Evolutionary conservation across 1,284 basidiomycete genomes (phyloP).

Genomic region (Cutaneotrichosporon mucoides): DNA sequence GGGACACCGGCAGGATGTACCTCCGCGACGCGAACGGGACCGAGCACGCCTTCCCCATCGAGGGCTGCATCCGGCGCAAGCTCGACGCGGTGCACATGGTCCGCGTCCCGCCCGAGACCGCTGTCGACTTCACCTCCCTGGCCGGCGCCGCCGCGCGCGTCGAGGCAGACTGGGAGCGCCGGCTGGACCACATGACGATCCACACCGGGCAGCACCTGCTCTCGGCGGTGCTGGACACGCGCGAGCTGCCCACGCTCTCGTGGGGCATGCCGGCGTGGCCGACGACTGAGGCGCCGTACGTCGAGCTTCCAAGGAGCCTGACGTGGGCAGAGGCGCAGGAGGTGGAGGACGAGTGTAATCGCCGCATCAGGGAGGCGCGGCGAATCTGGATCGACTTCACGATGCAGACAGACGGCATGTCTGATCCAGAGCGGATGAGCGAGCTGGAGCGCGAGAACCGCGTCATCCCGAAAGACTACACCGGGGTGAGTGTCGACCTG

Average conservation of each 20-base stretch:
- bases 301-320: conserved; percentile 70
- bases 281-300: conserved; percentile 66
- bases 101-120: conserved; percentile 40
- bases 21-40: conserved; percentile 36
- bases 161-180: conserved; percentile 62
- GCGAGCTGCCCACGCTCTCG: conserved; percentile 70
- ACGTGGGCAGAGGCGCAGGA: conserved; percentile 60
- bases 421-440: conserved; percentile 1
- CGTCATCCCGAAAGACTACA: conserved; percentile 54
- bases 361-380: conserved; percentile 49
- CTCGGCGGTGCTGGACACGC: conserved; percentile 70
- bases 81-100: conserved; percentile 76
- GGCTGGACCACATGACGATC: conserved; percentile 78
- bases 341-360: conserved; percentile 66
- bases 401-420: conserved; percentile 24
- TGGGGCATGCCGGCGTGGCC: conserved; percentile 57
- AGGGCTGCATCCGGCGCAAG: conserved; percentile 65
- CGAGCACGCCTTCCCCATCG: conserved; percentile 58
- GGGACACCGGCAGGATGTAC: conserved; percentile 66
- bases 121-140: conserved; percentile 47
- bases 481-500: conserved; percentile 31
- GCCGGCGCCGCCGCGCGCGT: conserved; percentile 58
- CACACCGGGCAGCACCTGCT: conserved; percentile 79
- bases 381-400: conserved; percentile 40
- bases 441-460: conserved; percentile 63